Base-by-base conservation (phyloP, 371 early-diverging fungal genomes). In the Mortierella sp. region DNA sequence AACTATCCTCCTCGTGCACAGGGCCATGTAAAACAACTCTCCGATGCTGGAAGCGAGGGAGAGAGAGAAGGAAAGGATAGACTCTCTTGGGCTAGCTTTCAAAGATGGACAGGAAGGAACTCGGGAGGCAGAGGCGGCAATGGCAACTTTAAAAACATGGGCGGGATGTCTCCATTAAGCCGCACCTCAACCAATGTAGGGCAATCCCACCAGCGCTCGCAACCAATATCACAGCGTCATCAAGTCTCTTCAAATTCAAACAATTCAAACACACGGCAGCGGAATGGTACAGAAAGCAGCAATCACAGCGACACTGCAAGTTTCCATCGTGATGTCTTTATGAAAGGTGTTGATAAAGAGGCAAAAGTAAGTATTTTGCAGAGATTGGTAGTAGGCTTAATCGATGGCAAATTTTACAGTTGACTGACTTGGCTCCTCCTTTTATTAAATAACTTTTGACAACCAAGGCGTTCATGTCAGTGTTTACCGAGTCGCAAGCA, bases 401-500 rank as follows among this genome's bases (percentile, higher is more conserved):
- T 17, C 26, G 29, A 15, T 10, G 1, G 13, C 13, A 29, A 15
- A 29, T 55, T 3, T 31, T 31, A 5, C 29, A 26, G 13, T 28
- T 29, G n/a, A 31, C 55, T 54, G 23, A 54, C 55, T 28, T 29
- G 62, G 2, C 29, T 35, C 43, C 26, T 2, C 15, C 26, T 45
- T 32, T 6, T 35, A 29, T 51, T 55, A 23, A 26, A 2, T 70
- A 87, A 17, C 19, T 43, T 19, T 43, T 19, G n/a, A 43, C 45
- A 45, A 45, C 6, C 45, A 45, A 45, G 87, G 66, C 80, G 1
- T 95, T 92, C 66, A 82, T 95, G 76, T 84, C 89, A 0, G 83
- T 75, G 19, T 83, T 95, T 15, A 78, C 88, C 13, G 90, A 89
- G 58, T 93, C 95, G 0, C 96, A 94, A 79, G 91, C 94, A 73